Evolutionary conservation across 805 yeast genomes (phyloP).

Genomic region (Candida maltosa): DNA sequence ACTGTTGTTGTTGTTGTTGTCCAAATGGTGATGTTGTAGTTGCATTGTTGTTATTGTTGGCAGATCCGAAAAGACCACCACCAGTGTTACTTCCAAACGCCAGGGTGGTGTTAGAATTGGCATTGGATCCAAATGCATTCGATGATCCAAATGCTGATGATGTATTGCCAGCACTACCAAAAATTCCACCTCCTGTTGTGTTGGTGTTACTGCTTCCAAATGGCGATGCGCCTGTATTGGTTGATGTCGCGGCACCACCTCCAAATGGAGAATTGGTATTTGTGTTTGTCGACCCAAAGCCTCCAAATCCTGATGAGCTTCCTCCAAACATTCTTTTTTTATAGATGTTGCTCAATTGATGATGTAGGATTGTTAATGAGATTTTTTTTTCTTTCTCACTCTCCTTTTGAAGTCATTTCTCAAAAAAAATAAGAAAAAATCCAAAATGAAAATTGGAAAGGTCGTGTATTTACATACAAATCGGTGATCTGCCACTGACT

Average conservation of each 20-base stretch:
- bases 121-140: constrained; percentile 10
- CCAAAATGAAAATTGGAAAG: background rate
- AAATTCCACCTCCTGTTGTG: constrained; percentile 16
- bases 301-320: constrained; percentile 51
- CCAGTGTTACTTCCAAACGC: constrained; percentile 18
- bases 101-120: constrained; percentile 15
- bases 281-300: constrained; percentile 29
- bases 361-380: background rate
- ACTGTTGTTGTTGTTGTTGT: constrained; percentile 12
- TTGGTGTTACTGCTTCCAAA: constrained; percentile 15
- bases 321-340: constrained; percentile 49
- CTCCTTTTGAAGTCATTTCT: background rate
- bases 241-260: constrained; percentile 19
- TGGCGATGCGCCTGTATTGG: constrained; percentile 16
- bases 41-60: constrained; percentile 11
- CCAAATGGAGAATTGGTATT: constrained; percentile 34
- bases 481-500: too few species aligned
- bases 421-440: background rate
- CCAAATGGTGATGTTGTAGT: constrained; percentile 26
- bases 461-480: too few species aligned
- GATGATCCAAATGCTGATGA: constrained; percentile 25
- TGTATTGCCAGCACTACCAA: constrained; percentile 10
- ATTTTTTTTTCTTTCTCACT: constrained; percentile 3
- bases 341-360: constrained; percentile 15
- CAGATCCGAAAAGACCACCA: constrained; percentile 25